Percentiles rank a stretch among this genome's conserved stretches.
Conservation (phyloP, 768 basidiomycete genomes). For the Auriscalpium orientale region DNA sequence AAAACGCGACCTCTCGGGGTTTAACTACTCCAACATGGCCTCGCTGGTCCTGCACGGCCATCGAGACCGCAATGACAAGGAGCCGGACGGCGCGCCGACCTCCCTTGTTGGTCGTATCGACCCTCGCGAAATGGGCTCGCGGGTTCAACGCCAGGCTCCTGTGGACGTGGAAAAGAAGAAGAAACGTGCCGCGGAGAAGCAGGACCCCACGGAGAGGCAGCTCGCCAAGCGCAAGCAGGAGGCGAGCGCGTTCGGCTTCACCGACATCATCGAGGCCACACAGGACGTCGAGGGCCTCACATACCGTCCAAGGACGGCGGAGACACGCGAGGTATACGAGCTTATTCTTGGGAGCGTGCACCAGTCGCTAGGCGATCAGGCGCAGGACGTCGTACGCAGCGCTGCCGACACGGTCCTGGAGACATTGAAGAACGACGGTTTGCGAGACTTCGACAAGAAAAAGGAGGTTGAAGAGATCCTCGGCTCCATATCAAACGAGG, state of each 20-base stretch:
- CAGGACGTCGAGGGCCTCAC: conserved; percentile 88
- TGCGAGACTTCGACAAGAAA: conserved; percentile 98
- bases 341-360: conserved; percentile 83
- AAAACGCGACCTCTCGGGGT: conserved; percentile 79
- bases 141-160: conserved; percentile 73
- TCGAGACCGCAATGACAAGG: conserved; percentile 82
- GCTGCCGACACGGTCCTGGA: conserved; percentile 92
- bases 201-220: conserved; percentile 52
- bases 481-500: conserved; percentile 57
- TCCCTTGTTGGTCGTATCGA: conserved; percentile 88
- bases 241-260: conserved; percentile 64
- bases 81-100: conserved; percentile 94
- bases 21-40: conserved; percentile 95
- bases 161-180: conserved; percentile 93
- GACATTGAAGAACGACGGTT: conserved; percentile 74
- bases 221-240: conserved; percentile 54
- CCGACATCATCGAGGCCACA: conserved; percentile 92
- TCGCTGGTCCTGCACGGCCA: conserved; percentile 90
- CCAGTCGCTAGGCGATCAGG: conserved; percentile 82
- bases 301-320: conserved; percentile 89
- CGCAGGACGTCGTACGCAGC: conserved; percentile 90
- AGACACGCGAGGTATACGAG: conserved; percentile 93
- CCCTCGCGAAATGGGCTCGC: conserved; percentile 87
- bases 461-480: conserved; percentile 84
- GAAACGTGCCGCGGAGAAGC: conserved; percentile 64